Evolutionary conservation across 768 basidiomycete genomes (phyloP).

Genomic region (Pulveroboletus sp.): DNA sequence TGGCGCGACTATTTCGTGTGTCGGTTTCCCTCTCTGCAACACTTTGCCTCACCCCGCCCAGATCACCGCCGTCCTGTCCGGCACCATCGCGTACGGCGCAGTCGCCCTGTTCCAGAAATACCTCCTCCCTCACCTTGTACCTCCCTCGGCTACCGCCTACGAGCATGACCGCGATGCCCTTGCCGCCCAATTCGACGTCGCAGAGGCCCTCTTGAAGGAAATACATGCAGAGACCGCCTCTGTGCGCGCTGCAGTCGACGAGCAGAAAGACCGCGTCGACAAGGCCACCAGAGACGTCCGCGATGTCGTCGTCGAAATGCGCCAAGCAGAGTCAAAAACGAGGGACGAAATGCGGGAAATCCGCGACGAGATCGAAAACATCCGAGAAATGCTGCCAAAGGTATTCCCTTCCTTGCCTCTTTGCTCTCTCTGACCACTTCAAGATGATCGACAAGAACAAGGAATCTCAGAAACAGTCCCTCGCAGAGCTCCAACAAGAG

Average conservation of each 20-base stretch:
- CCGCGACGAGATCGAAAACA: conserved; percentile 84
- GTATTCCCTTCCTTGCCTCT: conserved; percentile 38
- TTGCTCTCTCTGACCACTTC: conserved; percentile 1
- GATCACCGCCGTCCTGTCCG: conserved; percentile 93
- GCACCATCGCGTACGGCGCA: conserved; percentile 78
- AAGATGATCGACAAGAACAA: conserved; percentile 96
- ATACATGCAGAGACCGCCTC: conserved; percentile 76
- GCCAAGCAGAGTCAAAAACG: conserved; percentile 72
- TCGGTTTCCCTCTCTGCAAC: conserved; percentile 2
- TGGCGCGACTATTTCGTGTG: conserved; percentile 98
- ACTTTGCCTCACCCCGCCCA: conserved; percentile 34
- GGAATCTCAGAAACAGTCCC: conserved; percentile 76
- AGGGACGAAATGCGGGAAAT: conserved; percentile 90
- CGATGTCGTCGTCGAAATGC: conserved; percentile 68
- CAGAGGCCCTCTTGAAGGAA: conserved; percentile 75
- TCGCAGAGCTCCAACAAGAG: conserved; percentile 88
- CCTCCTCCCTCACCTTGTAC: conserved; percentile 84
- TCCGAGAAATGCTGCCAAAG: conserved; percentile 92
- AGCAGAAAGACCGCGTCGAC: conserved; percentile 72
- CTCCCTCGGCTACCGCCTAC: conserved; percentile 85
- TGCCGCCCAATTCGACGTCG: conserved; percentile 86
- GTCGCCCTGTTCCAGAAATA: conserved; percentile 87
- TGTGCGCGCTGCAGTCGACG: conserved; percentile 69
- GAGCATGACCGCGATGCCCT: conserved; percentile 84
- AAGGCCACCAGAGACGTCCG: conserved; percentile 72